Evolutionary conservation across 176 grass and related monocot genomes (phyloP).

Genomic region (Aechmea fasciata): DNA sequence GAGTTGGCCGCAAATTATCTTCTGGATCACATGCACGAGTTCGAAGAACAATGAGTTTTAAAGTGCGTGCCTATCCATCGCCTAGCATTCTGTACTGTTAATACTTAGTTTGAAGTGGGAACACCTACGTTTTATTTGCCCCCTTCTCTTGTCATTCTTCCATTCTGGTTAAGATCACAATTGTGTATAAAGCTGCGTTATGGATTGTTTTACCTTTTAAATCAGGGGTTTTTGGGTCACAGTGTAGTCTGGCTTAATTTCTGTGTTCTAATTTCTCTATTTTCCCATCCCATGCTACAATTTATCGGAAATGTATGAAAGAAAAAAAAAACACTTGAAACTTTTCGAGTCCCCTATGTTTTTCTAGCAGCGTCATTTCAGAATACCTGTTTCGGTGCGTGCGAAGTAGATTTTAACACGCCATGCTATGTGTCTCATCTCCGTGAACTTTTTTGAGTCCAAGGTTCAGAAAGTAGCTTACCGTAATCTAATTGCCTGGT

Average conservation of each 20-base stretch:
- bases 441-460: no score
- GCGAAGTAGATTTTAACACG: no score
- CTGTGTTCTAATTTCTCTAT: not conserved
- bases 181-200: not conserved
- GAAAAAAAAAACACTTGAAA: no score
- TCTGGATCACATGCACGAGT: slow-evolving; percentile 76
- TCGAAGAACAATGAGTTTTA: slow-evolving; percentile 34
- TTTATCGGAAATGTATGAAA: no score
- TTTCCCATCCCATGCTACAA: no score
- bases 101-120: not conserved
- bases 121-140: not conserved
- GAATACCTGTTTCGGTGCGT: no score
- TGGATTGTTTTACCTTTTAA: not conserved
- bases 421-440: no score
- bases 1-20: slow-evolving; percentile 68
- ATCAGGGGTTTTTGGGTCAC: not conserved
- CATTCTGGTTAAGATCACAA: not conserved
- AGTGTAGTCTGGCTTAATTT: not conserved
- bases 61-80: not conserved
- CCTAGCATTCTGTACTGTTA: not conserved
- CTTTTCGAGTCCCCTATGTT: no score
- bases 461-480: no score
- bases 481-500: no score
- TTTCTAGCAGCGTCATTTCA: no score
- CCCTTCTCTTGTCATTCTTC: not conserved